Evolutionary conservation across 2,329 filamentous ascomycete genomes (phyloP).

Genomic region (Aspergillus chevalieri): DNA sequence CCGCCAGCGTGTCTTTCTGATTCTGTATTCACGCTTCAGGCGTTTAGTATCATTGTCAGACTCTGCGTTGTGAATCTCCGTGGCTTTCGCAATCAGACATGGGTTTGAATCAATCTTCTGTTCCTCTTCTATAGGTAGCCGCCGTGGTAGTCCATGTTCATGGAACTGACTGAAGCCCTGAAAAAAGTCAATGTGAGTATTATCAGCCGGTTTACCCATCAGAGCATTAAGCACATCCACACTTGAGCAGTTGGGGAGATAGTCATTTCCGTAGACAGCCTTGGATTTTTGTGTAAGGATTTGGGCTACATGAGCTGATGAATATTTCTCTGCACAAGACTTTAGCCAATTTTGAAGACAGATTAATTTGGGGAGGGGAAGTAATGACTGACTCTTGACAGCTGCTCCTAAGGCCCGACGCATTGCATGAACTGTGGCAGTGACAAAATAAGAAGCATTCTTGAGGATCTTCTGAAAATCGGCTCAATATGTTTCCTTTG

Average conservation of each 20-base stretch:
- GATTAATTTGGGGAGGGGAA: not conserved
- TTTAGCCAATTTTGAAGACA: not conserved
- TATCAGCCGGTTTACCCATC: not conserved
- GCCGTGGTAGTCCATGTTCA: slow-evolving; percentile 2
- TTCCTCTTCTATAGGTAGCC: slow-evolving; percentile 6
- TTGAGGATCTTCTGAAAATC: slow-evolving; percentile 1
- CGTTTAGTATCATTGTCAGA: slow-evolving; percentile 1
- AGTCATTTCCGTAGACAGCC: not conserved
- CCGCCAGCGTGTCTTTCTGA: no score
- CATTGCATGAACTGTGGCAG: slow-evolving; percentile 4
- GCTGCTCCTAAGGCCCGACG: slow-evolving; percentile 2
- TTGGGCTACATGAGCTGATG: not conserved
- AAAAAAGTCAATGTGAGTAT: slow-evolving; percentile 9
- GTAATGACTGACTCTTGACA: slow-evolving; percentile 1
- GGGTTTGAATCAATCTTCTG: slow-evolving; percentile 3
- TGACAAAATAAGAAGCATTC: slow-evolving; percentile 5
- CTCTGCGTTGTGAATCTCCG: slow-evolving; percentile 3
- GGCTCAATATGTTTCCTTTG: slow-evolving; percentile 3
- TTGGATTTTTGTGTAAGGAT: not conserved
- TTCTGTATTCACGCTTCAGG: no score
- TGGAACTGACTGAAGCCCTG: slow-evolving; percentile 5
- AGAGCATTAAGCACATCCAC: slow-evolving; percentile 4
- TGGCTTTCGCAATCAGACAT: slow-evolving; percentile 1
- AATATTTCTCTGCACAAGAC: not conserved
- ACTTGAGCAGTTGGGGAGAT: slow-evolving; percentile 1